Base-by-base conservation (phyloP, 2,329 filamentous ascomycete genomes). In the Talaromyces albobiverticillius region DNA sequence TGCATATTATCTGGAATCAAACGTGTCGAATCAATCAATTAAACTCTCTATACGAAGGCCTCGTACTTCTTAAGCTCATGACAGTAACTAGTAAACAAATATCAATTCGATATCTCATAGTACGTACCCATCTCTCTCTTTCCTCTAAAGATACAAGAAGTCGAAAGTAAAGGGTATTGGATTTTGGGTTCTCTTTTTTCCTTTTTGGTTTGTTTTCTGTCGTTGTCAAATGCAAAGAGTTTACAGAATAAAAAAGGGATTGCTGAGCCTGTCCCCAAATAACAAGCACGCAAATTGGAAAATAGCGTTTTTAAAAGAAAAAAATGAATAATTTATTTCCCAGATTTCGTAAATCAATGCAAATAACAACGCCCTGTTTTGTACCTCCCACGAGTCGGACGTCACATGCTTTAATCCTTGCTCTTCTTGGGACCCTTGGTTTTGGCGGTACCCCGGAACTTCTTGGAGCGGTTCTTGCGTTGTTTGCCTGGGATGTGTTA, bases 401-500 rank as follows among this genome's bases (percentile, higher is more conserved):
- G 43, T 47, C 14, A 41, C 20, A 29, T 34, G 34, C 76, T 79
- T 82, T 90, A 90, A 84, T 89, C 86, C 80, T 78, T 82, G 79
- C 79, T 90, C 88, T 96, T 95, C 86, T 95, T 94, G 76, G 87
- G 87, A 78, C 91, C 91, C 90, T 96, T 96, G 84, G 87, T 86
- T 90, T 99, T 99, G 73, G 91, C 93, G 71, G 90, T 95, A 77
- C 94, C 94, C 70, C 94, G 89, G 79, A 96, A 88, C 76, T 93
- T 94, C 91, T 99, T 97, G 81, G 89, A 86, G 79, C 93, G 87
- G 90, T 99, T 99, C 90, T 99, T 99, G 84, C 94, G 89, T 84
- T 97, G 94, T 86, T 99, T 99, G 88, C 93, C 93, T 97, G 80
- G 82, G 57, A 40, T 48, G 32, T 46, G 53, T 34, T 31, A 49